Percentiles rank a stretch among this genome's conserved stretches.
phyloP scores from a whole-genome alignment of 352 stramenopile species.

The Phytophthora cryptogea region DNA sequence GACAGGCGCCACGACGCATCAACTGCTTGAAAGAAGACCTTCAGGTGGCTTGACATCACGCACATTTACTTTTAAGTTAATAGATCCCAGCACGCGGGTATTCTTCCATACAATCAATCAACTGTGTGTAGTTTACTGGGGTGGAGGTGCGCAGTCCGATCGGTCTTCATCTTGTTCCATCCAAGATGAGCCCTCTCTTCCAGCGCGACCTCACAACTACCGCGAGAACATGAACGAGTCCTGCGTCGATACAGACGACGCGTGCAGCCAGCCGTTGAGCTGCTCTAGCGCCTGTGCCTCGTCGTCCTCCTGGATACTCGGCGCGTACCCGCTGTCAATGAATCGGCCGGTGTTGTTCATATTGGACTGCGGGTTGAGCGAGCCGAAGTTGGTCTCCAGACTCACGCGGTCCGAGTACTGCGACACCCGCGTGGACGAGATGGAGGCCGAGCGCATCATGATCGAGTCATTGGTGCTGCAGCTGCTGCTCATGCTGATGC shows the following conservation, averaged over 20 bases:
- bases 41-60: slow-evolving; percentile 23
- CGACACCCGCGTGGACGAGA: slow-evolving; percentile 51
- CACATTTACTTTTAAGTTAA: slow-evolving; percentile 38
- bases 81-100: slow-evolving; percentile 13
- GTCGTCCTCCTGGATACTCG: slow-evolving; percentile 72
- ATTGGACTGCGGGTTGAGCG: slow-evolving; percentile 52
- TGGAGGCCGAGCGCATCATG: slow-evolving; percentile 48
- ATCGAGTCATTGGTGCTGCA: slow-evolving; percentile 61
- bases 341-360: slow-evolving; percentile 34
- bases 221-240: slow-evolving; percentile 52
- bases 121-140: slow-evolving; percentile 15
- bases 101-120: slow-evolving; percentile 30
- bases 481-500: slow-evolving; percentile 34
- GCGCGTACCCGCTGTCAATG: slow-evolving; percentile 52
- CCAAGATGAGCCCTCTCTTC: slow-evolving; percentile 30
- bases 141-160: slow-evolving; percentile 6
- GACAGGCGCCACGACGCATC: neutral
- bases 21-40: neutral
- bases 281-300: slow-evolving; percentile 62
- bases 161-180: slow-evolving; percentile 36
- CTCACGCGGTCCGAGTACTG: slow-evolving; percentile 67
- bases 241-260: slow-evolving; percentile 65
- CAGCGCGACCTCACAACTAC: slow-evolving; percentile 22
- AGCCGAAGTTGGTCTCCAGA: slow-evolving; percentile 77
- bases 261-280: slow-evolving; percentile 68